These are phyloP conservation scores for Vigna hirtella DNA, from an alignment of 306 rosid genomes.

Conservation along the genomic window DNA sequence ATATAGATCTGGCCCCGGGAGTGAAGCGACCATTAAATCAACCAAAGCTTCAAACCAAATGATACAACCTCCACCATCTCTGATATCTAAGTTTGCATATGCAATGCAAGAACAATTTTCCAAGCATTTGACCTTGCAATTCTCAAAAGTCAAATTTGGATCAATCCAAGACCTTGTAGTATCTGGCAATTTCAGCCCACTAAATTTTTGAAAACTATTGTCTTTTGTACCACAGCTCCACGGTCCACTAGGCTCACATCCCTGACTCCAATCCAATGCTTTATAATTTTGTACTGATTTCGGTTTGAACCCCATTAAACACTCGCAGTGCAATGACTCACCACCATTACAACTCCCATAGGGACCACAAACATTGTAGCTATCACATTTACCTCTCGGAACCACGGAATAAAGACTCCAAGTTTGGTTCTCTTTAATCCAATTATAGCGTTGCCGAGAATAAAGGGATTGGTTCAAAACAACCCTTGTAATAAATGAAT, in stretches of 20 bases:
- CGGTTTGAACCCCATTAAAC: constrained; percentile 48
- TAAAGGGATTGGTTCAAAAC: constrained; percentile 44
- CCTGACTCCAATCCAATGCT: constrained; percentile 29
- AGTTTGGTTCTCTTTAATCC: constrained; percentile 1
- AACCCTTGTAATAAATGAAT: constrained; percentile 36
- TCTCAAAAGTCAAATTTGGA: constrained; percentile 16
- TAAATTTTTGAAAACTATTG: constrained; percentile 41
- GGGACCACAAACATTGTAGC: constrained; percentile 47
- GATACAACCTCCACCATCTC: constrained; percentile 45
- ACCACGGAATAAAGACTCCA: constrained; percentile 40
- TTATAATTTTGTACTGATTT: constrained; percentile 23
- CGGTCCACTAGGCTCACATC: constrained; percentile 40
- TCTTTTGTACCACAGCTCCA: constrained; percentile 41
- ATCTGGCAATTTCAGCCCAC: constrained; percentile 50
- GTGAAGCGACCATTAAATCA: constrained; percentile 42
- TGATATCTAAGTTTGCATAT: constrained; percentile 47
- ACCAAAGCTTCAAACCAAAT: constrained; percentile 50
- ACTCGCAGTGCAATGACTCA: constrained; percentile 35
- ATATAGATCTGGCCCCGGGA: constrained; percentile 42
- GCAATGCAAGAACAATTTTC: constrained; percentile 54
- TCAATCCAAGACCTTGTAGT: constrained; percentile 41
- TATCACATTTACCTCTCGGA: constrained; percentile 40
- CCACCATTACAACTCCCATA: constrained; percentile 38
- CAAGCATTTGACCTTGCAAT: constrained; percentile 48
- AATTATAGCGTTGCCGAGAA: constrained; percentile 21